phyloP scores from a whole-genome alignment of 768 basidiomycete genomes.

The Suillus subluteus region DNA sequence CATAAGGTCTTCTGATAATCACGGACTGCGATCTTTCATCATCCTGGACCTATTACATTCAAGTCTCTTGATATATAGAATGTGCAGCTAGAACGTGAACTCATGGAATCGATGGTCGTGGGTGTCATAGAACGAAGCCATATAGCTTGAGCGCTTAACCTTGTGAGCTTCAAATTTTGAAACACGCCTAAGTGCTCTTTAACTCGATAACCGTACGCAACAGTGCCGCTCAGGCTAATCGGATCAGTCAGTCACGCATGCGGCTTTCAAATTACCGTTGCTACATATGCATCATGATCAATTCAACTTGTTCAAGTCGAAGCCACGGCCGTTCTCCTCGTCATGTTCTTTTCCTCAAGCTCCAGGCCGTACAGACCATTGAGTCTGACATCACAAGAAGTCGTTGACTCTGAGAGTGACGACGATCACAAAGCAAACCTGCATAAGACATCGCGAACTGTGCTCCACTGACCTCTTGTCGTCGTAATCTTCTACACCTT shows the following conservation, averaged over 20 bases:
- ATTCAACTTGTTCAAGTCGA: neutral
- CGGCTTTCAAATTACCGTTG: neutral
- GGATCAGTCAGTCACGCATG: neutral
- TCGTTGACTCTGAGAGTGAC: neutral
- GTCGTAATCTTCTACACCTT: neutral
- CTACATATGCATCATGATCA: neutral
- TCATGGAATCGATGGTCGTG: too few relatives aligned
- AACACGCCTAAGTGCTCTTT: too few relatives aligned
- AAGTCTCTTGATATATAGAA: too few relatives aligned
- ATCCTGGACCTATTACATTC: too few relatives aligned
- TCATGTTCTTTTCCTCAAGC: neutral
- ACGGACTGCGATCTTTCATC: too few relatives aligned
- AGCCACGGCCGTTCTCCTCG: neutral
- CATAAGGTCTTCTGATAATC: too few relatives aligned
- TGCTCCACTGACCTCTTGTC: neutral
- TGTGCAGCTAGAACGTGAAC: too few relatives aligned
- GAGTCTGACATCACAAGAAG: too few relatives aligned
- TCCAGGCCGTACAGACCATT: neutral
- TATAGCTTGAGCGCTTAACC: too few relatives aligned
- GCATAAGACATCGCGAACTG: neutral
- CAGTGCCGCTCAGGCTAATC: neutral
- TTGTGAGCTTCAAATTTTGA: neutral
- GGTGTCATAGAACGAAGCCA: too few relatives aligned
- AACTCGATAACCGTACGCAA: too few relatives aligned
- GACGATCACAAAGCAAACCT: neutral